These are phyloP conservation scores for Suillus americanus DNA, from an alignment of 768 basidiomycete genomes.

Conservation along the genomic window DNA sequence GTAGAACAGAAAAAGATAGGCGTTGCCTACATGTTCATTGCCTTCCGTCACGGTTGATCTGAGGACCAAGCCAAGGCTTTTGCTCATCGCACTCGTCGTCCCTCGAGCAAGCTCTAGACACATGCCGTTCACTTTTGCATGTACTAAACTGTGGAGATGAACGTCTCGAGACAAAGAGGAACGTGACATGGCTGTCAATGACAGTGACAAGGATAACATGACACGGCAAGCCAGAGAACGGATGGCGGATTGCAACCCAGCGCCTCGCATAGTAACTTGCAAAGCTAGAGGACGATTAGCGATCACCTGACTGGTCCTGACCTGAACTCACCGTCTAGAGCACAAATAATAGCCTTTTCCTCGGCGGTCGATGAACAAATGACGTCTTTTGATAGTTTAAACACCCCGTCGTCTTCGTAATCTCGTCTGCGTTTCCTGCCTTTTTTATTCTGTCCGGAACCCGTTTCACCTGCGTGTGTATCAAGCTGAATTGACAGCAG, in stretches of 20 bases:
- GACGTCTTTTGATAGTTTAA: slow-evolving; percentile 48
- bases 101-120: slow-evolving; percentile 53
- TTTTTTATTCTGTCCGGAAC: slow-evolving; percentile 40
- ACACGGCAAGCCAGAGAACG: slow-evolving; percentile 61
- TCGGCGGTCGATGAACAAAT: slow-evolving; percentile 52
- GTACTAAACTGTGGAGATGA: slow-evolving; percentile 45
- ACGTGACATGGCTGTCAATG: slow-evolving; percentile 55
- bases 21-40: slow-evolving; percentile 28
- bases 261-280: slow-evolving; percentile 45
- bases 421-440: slow-evolving; percentile 68
- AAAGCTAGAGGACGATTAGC: slow-evolving; percentile 41
- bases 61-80: slow-evolving; percentile 56
- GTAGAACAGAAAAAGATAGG: not conserved
- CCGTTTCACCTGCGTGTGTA: slow-evolving; percentile 18
- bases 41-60: slow-evolving; percentile 32
- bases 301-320: not conserved
- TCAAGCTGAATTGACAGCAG: slow-evolving; percentile 45
- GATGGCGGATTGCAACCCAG: slow-evolving; percentile 49
- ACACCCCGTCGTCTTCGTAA: slow-evolving; percentile 75
- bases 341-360: slow-evolving; percentile 48
- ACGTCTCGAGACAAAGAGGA: slow-evolving; percentile 54
- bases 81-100: slow-evolving; percentile 58
- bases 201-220: slow-evolving; percentile 55
- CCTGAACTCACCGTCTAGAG: slow-evolving; percentile 56
- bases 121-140: slow-evolving; percentile 45